A percentile compares a stretch with the other conserved stretches of the same genome.
Evolutionary conservation across 2,329 filamentous ascomycete genomes (phyloP).

Genomic region (Ramularia collo-cygni): DNA sequence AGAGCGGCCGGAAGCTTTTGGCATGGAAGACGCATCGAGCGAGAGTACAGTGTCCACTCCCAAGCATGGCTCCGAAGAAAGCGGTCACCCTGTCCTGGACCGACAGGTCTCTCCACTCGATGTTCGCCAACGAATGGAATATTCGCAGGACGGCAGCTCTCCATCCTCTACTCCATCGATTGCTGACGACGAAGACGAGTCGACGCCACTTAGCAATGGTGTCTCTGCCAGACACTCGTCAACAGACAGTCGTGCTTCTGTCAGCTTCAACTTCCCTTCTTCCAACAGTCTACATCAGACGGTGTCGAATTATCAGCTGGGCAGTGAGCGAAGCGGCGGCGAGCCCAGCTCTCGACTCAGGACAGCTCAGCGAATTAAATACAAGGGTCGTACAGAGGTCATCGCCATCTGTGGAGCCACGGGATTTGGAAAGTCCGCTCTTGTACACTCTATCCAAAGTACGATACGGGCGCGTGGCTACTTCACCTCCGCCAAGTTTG

Average conservation of each 20-base stretch:
- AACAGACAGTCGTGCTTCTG: constrained; percentile 17
- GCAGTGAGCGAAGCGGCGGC: constrained; percentile 10
- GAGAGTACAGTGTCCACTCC: constrained; percentile 44
- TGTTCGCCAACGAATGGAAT: too few relatives aligned
- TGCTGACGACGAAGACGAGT: constrained; percentile 11
- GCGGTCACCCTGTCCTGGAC: constrained; percentile 32
- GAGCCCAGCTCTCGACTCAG: constrained; percentile 30
- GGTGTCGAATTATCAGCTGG: constrained; percentile 12
- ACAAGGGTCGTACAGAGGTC: constrained; percentile 52
- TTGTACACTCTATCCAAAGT: constrained; percentile 53
- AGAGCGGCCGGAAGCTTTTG: constrained; percentile 23
- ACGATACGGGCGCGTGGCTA: constrained; percentile 53
- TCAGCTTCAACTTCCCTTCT: constrained; percentile 8
- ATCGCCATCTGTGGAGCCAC: constrained; percentile 51
- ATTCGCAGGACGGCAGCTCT: too few relatives aligned
- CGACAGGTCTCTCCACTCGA: constrained; percentile 19
- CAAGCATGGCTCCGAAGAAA: constrained; percentile 39
- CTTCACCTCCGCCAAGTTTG: constrained; percentile 54
- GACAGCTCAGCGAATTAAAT: constrained; percentile 43
- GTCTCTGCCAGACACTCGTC: constrained; percentile 9
- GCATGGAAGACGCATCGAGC: constrained; percentile 39
- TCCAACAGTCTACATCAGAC: constrained; percentile 18
- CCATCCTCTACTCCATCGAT: background rate
- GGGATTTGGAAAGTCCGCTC: constrained; percentile 55
- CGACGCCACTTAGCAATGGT: constrained; percentile 1